Percentiles rank a stretch among this genome's conserved stretches.
Evolutionary conservation across 129 eudicot genomes (phyloP).

Genomic region (Mikania micrantha): DNA sequence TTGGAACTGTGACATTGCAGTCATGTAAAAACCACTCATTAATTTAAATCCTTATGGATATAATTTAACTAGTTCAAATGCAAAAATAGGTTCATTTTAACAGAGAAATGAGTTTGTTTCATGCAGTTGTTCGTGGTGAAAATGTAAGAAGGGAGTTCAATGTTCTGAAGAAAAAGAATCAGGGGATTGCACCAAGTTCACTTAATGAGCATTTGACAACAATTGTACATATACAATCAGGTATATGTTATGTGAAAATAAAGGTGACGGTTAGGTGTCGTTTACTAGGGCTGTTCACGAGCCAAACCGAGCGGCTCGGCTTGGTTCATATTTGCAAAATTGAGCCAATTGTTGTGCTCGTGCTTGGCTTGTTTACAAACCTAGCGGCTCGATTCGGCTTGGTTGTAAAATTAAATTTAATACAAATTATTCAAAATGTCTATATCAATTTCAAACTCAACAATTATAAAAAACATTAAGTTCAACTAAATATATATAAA

Average conservation of each 20-base stretch:
- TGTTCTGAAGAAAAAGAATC: slow-evolving; percentile 26
- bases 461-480: too few relatives aligned
- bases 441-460: too few relatives aligned
- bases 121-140: slow-evolving; percentile 86
- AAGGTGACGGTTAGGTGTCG: neutral
- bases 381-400: too few relatives aligned
- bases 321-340: too few relatives aligned
- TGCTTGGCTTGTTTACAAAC: too few relatives aligned
- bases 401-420: too few relatives aligned
- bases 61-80: neutral
- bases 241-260: slow-evolving; percentile 23
- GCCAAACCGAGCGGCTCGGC: too few relatives aligned
- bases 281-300: too few relatives aligned
- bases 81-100: neutral
- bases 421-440: too few relatives aligned
- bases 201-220: slow-evolving; percentile 57
- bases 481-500: too few relatives aligned
- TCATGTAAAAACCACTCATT: slow-evolving; percentile 50
- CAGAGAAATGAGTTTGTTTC: neutral
- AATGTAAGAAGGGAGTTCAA: slow-evolving; percentile 55
- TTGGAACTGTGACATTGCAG: slow-evolving; percentile 52
- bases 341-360: too few relatives aligned
- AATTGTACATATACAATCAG: slow-evolving; percentile 68
- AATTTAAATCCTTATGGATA: neutral
- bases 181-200: slow-evolving; percentile 28